A percentile compares a stretch with the other conserved stretches of the same genome.
Evolutionary conservation across 208 protist genomes (phyloP).

Genomic region (Leishmania lainsoni): DNA sequence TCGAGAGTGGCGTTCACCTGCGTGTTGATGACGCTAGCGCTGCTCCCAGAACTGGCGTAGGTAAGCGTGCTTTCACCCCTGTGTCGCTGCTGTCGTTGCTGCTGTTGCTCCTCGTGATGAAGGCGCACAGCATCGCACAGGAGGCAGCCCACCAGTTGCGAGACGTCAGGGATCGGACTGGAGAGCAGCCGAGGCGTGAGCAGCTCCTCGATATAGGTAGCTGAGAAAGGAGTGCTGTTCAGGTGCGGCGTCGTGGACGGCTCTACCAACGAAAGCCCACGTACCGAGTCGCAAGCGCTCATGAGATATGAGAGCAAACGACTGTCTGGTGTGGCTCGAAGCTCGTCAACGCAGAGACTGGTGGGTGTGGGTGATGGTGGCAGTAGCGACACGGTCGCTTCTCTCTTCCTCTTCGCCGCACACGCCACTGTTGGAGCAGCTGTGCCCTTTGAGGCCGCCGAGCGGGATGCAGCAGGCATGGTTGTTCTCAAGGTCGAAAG

Average conservation of each 20-base stretch:
- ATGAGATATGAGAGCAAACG: conserved; percentile 33
- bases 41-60: not conserved
- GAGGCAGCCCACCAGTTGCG: conserved; percentile 65
- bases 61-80: not conserved
- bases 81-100: not conserved
- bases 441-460: not conserved
- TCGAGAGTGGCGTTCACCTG: not conserved
- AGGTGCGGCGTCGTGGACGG: conserved; percentile 2
- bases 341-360: conserved; percentile 17
- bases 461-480: conserved; percentile 1
- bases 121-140: conserved; percentile 67
- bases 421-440: not conserved
- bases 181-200: conserved; percentile 58
- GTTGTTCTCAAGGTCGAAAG: not conserved
- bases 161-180: conserved; percentile 49
- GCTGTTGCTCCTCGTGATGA: conserved; percentile 11
- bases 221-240: conserved; percentile 19
- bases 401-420: not conserved
- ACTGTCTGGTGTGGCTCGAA: conserved; percentile 27
- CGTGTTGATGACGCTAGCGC: not conserved
- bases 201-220: conserved; percentile 40
- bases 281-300: conserved; percentile 10
- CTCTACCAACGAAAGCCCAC: conserved; percentile 5
- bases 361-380: not conserved
- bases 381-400: not conserved